Percentiles rank a stretch among this genome's conserved stretches.
Evolutionary conservation across 2,329 filamentous ascomycete genomes (phyloP).

Genomic region (Beauveria asiatica): DNA sequence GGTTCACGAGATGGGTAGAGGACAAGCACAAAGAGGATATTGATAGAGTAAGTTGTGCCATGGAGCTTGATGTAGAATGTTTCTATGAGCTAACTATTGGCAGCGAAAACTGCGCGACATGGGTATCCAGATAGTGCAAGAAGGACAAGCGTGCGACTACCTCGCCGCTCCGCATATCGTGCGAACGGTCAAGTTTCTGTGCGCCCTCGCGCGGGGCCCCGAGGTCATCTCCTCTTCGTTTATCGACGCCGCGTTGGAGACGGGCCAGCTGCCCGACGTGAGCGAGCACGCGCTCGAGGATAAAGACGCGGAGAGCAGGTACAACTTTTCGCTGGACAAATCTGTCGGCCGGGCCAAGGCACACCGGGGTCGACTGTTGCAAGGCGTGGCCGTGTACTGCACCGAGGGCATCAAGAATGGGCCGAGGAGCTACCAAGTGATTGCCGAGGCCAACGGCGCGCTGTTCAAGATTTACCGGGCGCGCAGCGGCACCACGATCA

Average conservation of each 20-base stretch:
- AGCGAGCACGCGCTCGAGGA: conserved; percentile 64
- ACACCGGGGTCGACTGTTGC: conserved; percentile 69
- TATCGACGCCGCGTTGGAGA: conserved; percentile 66
- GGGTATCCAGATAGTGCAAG: conserved; percentile 71
- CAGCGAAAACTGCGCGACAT: conserved; percentile 74
- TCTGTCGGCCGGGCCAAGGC: conserved; percentile 62
- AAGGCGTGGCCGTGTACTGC: conserved; percentile 74
- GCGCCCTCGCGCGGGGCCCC: conserved; percentile 73
- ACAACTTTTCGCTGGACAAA: conserved; percentile 59
- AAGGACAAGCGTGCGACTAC: conserved; percentile 70
- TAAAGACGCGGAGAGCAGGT: conserved; percentile 60
- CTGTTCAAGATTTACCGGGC: conserved; percentile 70
- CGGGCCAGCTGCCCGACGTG: conserved; percentile 54
- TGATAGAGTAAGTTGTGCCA: conserved; percentile 61
- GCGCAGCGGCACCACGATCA: conserved; percentile 59
- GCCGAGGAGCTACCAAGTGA: conserved; percentile 73
- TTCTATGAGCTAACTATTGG: conserved; percentile 17
- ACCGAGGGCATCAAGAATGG: conserved; percentile 73
- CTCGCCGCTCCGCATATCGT: conserved; percentile 81
- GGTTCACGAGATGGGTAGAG: conserved; percentile 73
- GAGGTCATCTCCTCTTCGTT: conserved; percentile 69
- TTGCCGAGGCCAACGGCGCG: conserved; percentile 83
- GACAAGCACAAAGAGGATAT: conserved; percentile 65
- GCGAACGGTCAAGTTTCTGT: conserved; percentile 88
- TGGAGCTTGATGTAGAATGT: conserved; percentile 8